A percentile compares a stretch with the other conserved stretches of the same genome.
phyloP scores from a whole-genome alignment of 2,329 filamentous ascomycete genomes.

The Colletotrichum filicis region DNA sequence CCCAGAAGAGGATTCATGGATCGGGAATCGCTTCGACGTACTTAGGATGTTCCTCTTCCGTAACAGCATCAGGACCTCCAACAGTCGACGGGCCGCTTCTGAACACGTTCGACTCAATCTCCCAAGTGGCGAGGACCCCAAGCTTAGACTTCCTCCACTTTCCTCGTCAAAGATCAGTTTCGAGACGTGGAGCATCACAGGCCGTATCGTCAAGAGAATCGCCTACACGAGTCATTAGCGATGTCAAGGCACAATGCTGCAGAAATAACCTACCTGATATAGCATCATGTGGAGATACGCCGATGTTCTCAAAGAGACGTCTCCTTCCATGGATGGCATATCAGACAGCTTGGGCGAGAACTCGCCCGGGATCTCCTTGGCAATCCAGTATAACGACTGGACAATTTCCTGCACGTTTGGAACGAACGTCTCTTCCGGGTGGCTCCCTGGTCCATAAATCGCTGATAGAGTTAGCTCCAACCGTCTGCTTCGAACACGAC shows the following conservation, averaged over 20 bases:
- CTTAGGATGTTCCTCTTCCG: constrained; percentile 44
- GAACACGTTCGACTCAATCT: constrained; percentile 27
- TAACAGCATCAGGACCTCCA: constrained; percentile 35
- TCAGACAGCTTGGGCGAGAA: constrained; percentile 38
- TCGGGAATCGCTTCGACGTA: constrained; percentile 14
- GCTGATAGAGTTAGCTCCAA: constrained; percentile 23
- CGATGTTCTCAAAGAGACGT: constrained; percentile 44
- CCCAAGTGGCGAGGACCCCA: neutral
- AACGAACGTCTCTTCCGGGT: constrained; percentile 44
- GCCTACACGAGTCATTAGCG: constrained; percentile 34
- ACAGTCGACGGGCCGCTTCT: constrained; percentile 23
- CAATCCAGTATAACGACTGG: constrained; percentile 37
- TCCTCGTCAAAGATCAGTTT: constrained; percentile 27
- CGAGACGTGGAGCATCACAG: constrained; percentile 29
- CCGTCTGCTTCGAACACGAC: too few species aligned
- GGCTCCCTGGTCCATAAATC: constrained; percentile 44
- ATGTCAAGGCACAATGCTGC: neutral
- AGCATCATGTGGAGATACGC: constrained; percentile 46
- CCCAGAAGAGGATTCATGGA: too few species aligned
- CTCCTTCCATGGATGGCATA: constrained; percentile 23
- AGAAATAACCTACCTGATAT: constrained; percentile 41
- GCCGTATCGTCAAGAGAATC: constrained; percentile 31
- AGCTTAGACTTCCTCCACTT: neutral
- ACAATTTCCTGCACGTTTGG: constrained; percentile 46
- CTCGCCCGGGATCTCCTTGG: constrained; percentile 37